phyloP scores from a whole-genome alignment of 768 basidiomycete genomes.

The Leccinum boreale region DNA sequence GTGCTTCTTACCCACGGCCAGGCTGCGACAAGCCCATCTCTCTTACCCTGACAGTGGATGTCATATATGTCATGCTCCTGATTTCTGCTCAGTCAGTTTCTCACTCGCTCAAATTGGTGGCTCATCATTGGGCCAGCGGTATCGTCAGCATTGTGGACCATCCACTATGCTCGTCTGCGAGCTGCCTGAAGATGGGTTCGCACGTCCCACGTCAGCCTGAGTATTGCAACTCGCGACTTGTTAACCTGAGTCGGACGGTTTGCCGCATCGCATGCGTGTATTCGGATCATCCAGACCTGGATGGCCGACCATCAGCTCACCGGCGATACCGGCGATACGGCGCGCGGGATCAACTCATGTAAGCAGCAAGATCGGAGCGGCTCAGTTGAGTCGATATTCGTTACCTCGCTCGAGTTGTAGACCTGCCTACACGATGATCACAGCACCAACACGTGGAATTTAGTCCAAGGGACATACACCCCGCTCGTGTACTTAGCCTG shows the following conservation, averaged over 20 bases:
- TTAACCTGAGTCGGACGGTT: background rate
- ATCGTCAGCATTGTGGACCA: background rate
- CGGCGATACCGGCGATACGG: background rate
- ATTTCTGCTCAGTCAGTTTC: background rate
- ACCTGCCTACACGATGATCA: background rate
- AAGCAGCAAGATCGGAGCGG: background rate
- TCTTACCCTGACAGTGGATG: background rate
- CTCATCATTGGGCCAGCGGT: background rate
- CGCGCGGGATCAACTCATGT: slow-evolving; percentile 3
- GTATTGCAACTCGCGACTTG: background rate
- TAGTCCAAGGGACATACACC: background rate
- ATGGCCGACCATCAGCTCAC: background rate
- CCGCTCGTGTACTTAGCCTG: background rate
- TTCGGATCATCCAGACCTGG: slow-evolving; percentile 1
- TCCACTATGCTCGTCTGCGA: background rate
- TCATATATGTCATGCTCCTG: background rate
- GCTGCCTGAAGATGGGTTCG: background rate
- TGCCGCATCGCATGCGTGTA: background rate
- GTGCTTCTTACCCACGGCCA: background rate
- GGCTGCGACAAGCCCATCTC: background rate
- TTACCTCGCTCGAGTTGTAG: background rate
- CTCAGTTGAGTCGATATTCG: background rate
- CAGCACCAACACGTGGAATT: background rate
- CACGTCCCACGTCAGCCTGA: slow-evolving; percentile 2
- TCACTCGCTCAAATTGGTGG: background rate